phyloP scores from a whole-genome alignment of 2,329 filamentous ascomycete genomes.

The Blastomyces emzantsi region DNA sequence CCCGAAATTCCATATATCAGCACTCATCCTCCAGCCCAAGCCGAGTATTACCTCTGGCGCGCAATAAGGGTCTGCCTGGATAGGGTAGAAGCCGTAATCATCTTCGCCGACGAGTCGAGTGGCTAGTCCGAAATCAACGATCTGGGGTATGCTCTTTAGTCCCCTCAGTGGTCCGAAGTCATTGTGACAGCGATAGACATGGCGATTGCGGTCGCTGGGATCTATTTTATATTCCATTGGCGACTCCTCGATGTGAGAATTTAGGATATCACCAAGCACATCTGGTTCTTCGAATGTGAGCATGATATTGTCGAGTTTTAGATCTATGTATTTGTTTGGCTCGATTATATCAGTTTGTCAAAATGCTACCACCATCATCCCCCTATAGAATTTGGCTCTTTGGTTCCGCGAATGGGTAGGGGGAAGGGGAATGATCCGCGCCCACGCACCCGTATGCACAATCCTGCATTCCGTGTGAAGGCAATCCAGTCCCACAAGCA shows the following conservation, averaged over 20 bases:
- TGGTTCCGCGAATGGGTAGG: not conserved
- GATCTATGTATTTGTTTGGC: slow-evolving; percentile 6
- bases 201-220: slow-evolving; percentile 10
- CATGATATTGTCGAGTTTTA: slow-evolving; percentile 16
- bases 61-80: slow-evolving; percentile 22
- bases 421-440: not conserved
- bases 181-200: slow-evolving; percentile 20
- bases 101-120: slow-evolving; percentile 26
- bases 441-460: slow-evolving; percentile 20
- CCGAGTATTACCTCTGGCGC: slow-evolving; percentile 25
- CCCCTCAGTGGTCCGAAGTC: slow-evolving; percentile 19
- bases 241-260: slow-evolving; percentile 8
- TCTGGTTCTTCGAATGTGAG: slow-evolving; percentile 12
- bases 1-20: slow-evolving; percentile 24
- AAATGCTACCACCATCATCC: not conserved
- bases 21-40: slow-evolving; percentile 11
- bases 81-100: slow-evolving; percentile 29
- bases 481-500: slow-evolving; percentile 23
- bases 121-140: slow-evolving; percentile 19
- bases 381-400: not conserved
- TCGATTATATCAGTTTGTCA: not conserved
- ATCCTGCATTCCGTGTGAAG: not conserved
- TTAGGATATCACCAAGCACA: slow-evolving; percentile 9
- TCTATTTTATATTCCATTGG: slow-evolving; percentile 16
- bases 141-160: slow-evolving; percentile 16